Percentiles rank a stretch among this genome's conserved stretches.
phyloP scores from a whole-genome alignment of 2,329 filamentous ascomycete species.

The Penicillium occitanis region DNA sequence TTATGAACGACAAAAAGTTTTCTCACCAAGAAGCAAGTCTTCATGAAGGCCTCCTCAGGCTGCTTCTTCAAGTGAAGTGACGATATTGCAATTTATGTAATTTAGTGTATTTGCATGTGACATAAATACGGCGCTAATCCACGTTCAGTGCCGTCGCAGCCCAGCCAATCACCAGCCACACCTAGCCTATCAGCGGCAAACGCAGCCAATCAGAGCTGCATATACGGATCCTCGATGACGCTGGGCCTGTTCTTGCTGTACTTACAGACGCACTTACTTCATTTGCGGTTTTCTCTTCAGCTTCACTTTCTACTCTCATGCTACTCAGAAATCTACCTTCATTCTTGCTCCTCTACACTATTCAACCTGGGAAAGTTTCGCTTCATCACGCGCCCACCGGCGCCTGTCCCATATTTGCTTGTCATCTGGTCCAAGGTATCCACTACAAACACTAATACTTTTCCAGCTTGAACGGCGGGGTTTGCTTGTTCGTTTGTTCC shows the following conservation, averaged over 20 bases:
- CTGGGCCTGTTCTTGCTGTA: not conserved
- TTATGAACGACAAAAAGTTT: not conserved
- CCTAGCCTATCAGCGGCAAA: not conserved
- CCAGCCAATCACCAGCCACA: constrained; percentile 3
- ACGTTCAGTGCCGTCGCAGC: not conserved
- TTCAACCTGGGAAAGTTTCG: not conserved
- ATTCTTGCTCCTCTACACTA: no score
- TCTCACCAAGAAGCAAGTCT: not conserved
- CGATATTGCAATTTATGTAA: constrained; percentile 1
- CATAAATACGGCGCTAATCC: not conserved
- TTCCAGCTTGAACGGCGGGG: constrained; percentile 11
- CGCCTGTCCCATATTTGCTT: not conserved
- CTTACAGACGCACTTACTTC: not conserved
- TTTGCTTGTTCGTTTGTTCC: not conserved
- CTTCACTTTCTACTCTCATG: not conserved
- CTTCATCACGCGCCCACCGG: not conserved
- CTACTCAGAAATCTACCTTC: not conserved
- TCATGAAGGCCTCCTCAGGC: not conserved
- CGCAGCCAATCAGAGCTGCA: constrained; percentile 10
- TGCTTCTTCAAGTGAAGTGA: not conserved
- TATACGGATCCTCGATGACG: not conserved
- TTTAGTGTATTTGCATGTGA: not conserved
- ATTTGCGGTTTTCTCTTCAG: not conserved
- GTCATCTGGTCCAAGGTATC: constrained; percentile 1
- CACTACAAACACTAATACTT: constrained; percentile 14